Conservation (phyloP, 371 early-diverging fungal species). For the Phascolomyces articulosus region DNA sequence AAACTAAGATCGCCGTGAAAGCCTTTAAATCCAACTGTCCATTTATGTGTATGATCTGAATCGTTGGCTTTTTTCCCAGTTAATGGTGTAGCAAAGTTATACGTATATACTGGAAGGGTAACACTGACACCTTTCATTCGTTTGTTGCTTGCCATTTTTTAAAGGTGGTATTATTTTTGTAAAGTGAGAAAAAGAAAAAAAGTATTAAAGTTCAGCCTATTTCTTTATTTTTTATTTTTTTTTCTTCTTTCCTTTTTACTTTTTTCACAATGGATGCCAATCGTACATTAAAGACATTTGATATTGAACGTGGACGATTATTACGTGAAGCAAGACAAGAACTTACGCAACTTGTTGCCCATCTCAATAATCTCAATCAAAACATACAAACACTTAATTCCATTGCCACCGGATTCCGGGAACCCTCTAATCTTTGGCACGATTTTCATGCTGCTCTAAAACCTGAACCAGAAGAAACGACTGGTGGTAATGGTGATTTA, state of each 20-base stretch:
- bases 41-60: slow-evolving; percentile 82
- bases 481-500: background rate
- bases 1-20: slow-evolving; percentile 83
- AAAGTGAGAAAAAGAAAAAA: slow-evolving; percentile 8
- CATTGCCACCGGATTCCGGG: slow-evolving; percentile 57
- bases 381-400: slow-evolving; percentile 59
- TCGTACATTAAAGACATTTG: slow-evolving; percentile 16
- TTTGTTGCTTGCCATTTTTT: slow-evolving; percentile 44
- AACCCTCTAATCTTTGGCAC: slow-evolving; percentile 53
- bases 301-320: slow-evolving; percentile 25
- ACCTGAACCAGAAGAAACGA: background rate
- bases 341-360: slow-evolving; percentile 48
- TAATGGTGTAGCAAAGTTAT: slow-evolving; percentile 72
- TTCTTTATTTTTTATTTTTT: background rate
- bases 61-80: slow-evolving; percentile 66
- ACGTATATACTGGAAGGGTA: slow-evolving; percentile 76
- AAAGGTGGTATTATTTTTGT: background rate
- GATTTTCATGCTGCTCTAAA: slow-evolving; percentile 18
- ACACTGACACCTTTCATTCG: slow-evolving; percentile 70
- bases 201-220: background rate
- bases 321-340: slow-evolving; percentile 35
- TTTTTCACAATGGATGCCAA: background rate
- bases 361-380: slow-evolving; percentile 51
- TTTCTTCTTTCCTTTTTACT: background rate
- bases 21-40: slow-evolving; percentile 89